Conservation (phyloP, 768 basidiomycete species). For the Macrolepiota fuliginosa region DNA sequence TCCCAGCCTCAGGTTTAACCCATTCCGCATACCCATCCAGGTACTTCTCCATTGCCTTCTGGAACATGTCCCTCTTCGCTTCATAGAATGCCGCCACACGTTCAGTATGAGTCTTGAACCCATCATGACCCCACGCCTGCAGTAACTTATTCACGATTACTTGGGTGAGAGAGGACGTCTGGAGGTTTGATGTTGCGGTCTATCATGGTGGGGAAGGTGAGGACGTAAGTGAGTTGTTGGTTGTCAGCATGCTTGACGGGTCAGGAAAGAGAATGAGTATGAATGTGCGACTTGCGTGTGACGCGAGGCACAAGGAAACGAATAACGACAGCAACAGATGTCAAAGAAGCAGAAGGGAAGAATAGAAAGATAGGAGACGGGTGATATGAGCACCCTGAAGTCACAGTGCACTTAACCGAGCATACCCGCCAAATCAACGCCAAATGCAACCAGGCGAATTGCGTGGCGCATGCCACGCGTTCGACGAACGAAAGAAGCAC, state of each 20-base stretch:
- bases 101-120: conserved; percentile 67
- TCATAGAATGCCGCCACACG: conserved; percentile 74
- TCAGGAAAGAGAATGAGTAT: not conserved
- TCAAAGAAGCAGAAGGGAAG: not conserved
- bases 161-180: conserved; percentile 64
- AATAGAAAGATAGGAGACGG: not conserved
- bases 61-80: conserved; percentile 74
- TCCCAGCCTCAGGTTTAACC: conserved; percentile 70
- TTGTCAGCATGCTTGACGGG: too few relatives aligned
- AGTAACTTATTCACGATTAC: conserved; percentile 58
- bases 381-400: not conserved
- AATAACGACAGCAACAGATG: not conserved
- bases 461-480: conserved; percentile 3
- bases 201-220: conserved; percentile 27
- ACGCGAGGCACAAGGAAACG: not conserved
- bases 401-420: not conserved
- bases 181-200: conserved; percentile 69
- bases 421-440: not conserved
- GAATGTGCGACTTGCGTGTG: not conserved
- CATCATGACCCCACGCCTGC: conserved; percentile 71
- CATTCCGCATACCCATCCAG: conserved; percentile 78
- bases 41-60: conserved; percentile 69
- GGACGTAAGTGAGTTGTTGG: not conserved
- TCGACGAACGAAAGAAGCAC: conserved; percentile 7
- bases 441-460: not conserved